Percentiles rank a stretch among this genome's conserved stretches.
Evolutionary conservation across 345 rosid genomes (phyloP).

Genomic region (Brassica carinata): DNA sequence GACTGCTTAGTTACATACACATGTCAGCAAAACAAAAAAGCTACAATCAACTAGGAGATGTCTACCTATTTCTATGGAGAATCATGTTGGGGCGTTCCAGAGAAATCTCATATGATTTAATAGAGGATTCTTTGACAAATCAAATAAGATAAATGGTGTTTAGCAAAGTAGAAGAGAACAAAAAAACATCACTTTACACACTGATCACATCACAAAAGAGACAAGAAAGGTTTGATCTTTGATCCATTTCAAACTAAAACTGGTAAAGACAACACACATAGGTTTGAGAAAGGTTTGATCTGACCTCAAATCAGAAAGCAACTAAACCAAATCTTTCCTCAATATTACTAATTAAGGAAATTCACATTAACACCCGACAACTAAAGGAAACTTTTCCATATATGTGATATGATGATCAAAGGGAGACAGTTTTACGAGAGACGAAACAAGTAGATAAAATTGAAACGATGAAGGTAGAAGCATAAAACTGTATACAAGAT

Average conservation of each 20-base stretch:
- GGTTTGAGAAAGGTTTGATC: constrained; percentile 11
- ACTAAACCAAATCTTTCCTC: constrained; percentile 21
- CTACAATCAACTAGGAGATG: constrained; percentile 30
- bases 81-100: constrained; percentile 35
- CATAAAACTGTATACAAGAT: background rate
- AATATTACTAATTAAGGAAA: constrained; percentile 10
- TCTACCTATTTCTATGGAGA: constrained; percentile 42
- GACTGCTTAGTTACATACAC: constrained; percentile 8
- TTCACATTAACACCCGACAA: background rate
- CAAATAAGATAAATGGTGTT: constrained; percentile 6
- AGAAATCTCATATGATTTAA: constrained; percentile 22
- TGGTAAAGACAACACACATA: background rate
- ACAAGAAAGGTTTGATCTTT: background rate
- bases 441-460: background rate
- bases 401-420: background rate
- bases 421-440: background rate
- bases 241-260: background rate
- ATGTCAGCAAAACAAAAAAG: constrained; percentile 1
- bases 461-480: background rate
- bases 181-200: background rate
- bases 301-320: background rate
- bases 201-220: constrained; percentile 22
- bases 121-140: constrained; percentile 27
- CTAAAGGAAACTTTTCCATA: background rate
- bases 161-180: too few relatives aligned